Conservation (phyloP, 352 stramenopile species). For the Pythium phragmiticola region DNA sequence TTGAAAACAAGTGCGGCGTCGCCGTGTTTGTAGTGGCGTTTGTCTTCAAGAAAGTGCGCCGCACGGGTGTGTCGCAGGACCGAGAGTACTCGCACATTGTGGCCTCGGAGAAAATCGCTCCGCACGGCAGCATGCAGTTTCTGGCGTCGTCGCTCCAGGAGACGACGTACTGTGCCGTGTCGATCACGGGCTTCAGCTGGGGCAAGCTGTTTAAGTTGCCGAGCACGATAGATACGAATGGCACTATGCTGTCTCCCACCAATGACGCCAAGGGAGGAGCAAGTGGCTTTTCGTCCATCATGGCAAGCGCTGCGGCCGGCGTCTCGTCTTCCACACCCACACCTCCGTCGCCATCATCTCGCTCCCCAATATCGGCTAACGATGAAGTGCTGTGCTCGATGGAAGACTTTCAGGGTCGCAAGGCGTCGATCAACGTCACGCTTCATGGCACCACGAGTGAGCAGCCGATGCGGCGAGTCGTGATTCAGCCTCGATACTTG, state of each 20-base stretch:
- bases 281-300: constrained; percentile 16
- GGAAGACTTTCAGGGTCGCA: constrained; percentile 54
- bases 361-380: background rate
- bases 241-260: background rate
- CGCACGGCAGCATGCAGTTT: constrained; percentile 51
- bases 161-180: constrained; percentile 72
- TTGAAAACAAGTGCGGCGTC: constrained; percentile 82
- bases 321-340: background rate
- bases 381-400: constrained; percentile 49
- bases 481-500: constrained; percentile 65
- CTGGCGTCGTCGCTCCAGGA: constrained; percentile 72
- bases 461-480: constrained; percentile 46
- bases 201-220: constrained; percentile 70
- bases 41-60: constrained; percentile 76
- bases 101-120: constrained; percentile 56
- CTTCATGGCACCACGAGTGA: constrained; percentile 52
- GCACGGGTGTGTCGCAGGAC: constrained; percentile 45
- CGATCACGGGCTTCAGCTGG: constrained; percentile 77
- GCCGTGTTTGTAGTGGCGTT: constrained; percentile 68
- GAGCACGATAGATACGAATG: constrained; percentile 24
- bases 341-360: constrained; percentile 17
- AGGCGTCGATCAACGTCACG: constrained; percentile 61
- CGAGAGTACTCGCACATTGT: constrained; percentile 78
- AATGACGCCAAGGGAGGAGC: constrained; percentile 12
- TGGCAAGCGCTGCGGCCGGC: constrained; percentile 7